phyloP scores from a whole-genome alignment of 148 eudicot genomes.

The Nyssa sinensis region DNA sequence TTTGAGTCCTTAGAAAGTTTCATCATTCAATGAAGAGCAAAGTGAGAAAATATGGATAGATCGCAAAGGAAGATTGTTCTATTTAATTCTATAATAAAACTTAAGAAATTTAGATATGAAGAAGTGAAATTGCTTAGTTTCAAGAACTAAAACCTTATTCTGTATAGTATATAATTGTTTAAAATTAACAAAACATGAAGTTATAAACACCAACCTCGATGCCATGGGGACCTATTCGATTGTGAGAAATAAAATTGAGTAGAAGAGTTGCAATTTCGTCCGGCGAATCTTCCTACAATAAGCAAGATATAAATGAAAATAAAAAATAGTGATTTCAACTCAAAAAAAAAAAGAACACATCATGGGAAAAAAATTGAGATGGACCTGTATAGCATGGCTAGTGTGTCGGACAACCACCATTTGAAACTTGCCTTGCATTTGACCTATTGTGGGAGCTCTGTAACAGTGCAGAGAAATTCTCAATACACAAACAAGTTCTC shows the following conservation, averaged over 20 bases:
- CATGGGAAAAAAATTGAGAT: not conserved
- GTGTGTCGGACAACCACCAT: conserved; percentile 93
- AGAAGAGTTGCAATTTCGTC: conserved; percentile 73
- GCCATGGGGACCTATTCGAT: conserved; percentile 82
- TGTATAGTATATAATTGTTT: too few relatives aligned
- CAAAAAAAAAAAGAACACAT: conserved; percentile 1
- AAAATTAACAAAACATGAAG: too few relatives aligned
- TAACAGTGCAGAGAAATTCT: conserved; percentile 19
- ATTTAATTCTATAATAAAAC: too few relatives aligned
- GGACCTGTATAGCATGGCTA: conserved; percentile 97
- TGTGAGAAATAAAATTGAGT: conserved; percentile 78
- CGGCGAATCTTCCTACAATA: conserved; percentile 84
- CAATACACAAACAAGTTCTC: conserved; percentile 5
- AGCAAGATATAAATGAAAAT: not conserved
- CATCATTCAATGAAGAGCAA: too few relatives aligned
- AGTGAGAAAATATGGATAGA: too few relatives aligned
- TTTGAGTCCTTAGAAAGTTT: too few relatives aligned
- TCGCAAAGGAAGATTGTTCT: too few relatives aligned
- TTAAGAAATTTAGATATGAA: too few relatives aligned
- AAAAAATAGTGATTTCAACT: not conserved
- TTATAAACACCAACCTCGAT: conserved; percentile 65
- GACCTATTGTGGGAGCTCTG: conserved; percentile 96
- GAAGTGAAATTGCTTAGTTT: too few relatives aligned
- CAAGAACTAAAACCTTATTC: not conserved
- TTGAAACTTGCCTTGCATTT: conserved; percentile 99